Conservation (phyloP, 768 basidiomycete genomes). For the Suillus subluteus region DNA sequence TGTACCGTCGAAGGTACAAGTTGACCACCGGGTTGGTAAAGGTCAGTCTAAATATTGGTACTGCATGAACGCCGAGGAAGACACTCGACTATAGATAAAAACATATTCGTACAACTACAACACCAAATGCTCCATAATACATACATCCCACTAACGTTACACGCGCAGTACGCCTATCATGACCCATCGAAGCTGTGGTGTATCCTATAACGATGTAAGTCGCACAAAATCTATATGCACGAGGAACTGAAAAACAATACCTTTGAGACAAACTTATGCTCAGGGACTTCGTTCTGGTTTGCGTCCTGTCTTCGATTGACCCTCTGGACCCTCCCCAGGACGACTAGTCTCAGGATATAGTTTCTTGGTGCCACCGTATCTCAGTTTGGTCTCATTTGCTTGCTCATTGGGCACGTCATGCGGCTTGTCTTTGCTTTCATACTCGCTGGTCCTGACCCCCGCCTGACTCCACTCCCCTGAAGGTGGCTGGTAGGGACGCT, state of each 20-base stretch:
- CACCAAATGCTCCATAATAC: background rate
- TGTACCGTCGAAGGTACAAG: background rate
- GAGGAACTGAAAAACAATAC: background rate
- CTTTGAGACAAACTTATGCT: background rate
- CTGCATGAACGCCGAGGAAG: background rate
- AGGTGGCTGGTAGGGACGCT: conserved; percentile 54
- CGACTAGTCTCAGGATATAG: conserved; percentile 37
- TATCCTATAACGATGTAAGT: background rate
- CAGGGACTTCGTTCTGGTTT: conserved; percentile 31
- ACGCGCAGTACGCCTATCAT: background rate
- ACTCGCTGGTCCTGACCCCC: conserved; percentile 39
- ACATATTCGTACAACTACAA: background rate
- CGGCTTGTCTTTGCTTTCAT: conserved; percentile 28
- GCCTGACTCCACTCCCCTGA: conserved; percentile 49
- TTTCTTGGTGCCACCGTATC: conserved; percentile 28
- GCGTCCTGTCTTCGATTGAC: conserved; percentile 40
- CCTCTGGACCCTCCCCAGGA: conserved; percentile 40
- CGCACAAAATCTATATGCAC: background rate
- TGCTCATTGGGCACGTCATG: conserved; percentile 21
- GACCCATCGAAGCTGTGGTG: background rate
- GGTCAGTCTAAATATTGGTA: background rate
- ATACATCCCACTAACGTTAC: background rate
- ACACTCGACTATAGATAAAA: background rate
- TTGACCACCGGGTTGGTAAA: background rate
- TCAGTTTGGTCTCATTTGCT: conserved; percentile 16